Conservation (phyloP, 306 rosid genomes). For the Gastrolobium bilobum region DNA sequence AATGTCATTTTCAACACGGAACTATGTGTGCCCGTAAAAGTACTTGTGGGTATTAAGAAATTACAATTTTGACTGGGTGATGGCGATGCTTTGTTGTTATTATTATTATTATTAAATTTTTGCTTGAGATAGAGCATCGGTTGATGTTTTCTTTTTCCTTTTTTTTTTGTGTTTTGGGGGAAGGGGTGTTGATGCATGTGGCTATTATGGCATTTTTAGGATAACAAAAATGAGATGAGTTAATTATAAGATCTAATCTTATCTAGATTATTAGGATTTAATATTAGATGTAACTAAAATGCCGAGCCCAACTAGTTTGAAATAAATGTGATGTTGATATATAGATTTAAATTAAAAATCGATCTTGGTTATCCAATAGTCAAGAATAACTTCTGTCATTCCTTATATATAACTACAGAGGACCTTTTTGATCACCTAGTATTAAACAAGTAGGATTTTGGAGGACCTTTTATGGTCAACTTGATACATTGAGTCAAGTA, state of each 20-base stretch:
- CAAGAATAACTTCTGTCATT: no score
- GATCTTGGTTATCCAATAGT: no score
- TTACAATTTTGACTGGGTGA: constrained; percentile 19
- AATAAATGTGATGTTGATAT: no score
- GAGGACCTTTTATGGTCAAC: background rate
- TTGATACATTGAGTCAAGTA: background rate
- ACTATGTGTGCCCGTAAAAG: background rate
- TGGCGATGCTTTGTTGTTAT: constrained; percentile 28
- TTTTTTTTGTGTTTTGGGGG: background rate
- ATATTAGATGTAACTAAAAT: background rate
- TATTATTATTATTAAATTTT: constrained; percentile 4
- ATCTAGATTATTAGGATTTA: background rate
- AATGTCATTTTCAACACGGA: constrained; percentile 46
- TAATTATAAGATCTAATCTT: background rate
- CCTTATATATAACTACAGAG: no score
- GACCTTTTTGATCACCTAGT: no score
- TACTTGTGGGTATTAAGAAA: background rate
- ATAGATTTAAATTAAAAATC: background rate
- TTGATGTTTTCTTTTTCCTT: background rate
- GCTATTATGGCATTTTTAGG: background rate
- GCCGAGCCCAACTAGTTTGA: no score
- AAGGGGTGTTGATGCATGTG: constrained; percentile 28
- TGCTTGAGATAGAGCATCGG: background rate
- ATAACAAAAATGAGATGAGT: background rate
- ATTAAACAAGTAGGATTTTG: background rate